Percentiles rank a stretch among this genome's conserved stretches.
Conservation (phyloP, 768 basidiomycete genomes). For the Mycena haematopus region DNA sequence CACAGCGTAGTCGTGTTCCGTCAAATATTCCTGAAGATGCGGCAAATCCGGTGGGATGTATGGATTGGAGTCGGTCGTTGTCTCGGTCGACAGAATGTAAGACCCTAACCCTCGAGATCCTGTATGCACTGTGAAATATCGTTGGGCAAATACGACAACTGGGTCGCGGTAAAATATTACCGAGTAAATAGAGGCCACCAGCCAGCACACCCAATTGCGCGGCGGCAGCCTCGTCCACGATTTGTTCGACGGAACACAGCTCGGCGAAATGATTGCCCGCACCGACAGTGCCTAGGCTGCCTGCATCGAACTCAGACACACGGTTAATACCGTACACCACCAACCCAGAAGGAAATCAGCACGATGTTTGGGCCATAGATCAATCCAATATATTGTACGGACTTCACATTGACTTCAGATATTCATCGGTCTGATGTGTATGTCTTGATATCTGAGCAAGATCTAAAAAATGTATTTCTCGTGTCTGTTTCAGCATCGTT, state of each 20-base stretch:
- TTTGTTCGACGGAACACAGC: slow-evolving; percentile 40
- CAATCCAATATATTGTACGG: too few relatives aligned
- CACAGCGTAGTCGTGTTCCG: slow-evolving; percentile 44
- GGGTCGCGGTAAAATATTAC: slow-evolving; percentile 21
- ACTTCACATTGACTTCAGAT: too few relatives aligned
- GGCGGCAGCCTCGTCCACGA: slow-evolving; percentile 37
- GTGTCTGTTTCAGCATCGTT: too few relatives aligned
- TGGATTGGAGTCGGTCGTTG: slow-evolving; percentile 40
- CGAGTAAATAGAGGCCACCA: slow-evolving; percentile 39
- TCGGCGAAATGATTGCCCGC: slow-evolving; percentile 49
- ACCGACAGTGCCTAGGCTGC: slow-evolving; percentile 44
- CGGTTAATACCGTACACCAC: slow-evolving; percentile 40
- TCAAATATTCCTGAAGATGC: slow-evolving; percentile 39
- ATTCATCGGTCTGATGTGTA: too few relatives aligned
- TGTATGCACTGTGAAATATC: slow-evolving; percentile 39
- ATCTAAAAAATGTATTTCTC: too few relatives aligned
- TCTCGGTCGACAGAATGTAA: slow-evolving; percentile 40
- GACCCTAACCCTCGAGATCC: slow-evolving; percentile 46
- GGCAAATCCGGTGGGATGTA: slow-evolving; percentile 40
- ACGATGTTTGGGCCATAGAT: too few relatives aligned
- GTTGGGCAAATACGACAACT: not conserved
- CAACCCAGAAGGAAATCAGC: too few relatives aligned
- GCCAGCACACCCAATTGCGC: slow-evolving; percentile 34
- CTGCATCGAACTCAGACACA: slow-evolving; percentile 37
- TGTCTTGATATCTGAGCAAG: too few relatives aligned